These are phyloP conservation scores for Sutorius eximius DNA, from an alignment of 1,284 basidiomycete species.

Conservation along the genomic window DNA sequence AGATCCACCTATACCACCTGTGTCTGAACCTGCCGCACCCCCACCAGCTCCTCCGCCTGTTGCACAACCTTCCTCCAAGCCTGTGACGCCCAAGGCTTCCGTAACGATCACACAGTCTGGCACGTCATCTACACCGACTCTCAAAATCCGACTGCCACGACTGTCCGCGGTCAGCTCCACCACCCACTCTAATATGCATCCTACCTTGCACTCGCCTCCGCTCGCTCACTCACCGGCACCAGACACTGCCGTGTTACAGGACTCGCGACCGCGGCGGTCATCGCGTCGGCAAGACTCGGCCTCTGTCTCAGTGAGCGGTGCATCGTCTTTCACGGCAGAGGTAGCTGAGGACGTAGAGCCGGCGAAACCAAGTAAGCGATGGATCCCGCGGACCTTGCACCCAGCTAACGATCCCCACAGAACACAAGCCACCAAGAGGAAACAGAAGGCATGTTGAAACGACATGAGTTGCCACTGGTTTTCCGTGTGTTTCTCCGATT, in stretches of 20 bases:
- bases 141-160: constrained; percentile 36
- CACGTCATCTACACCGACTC: constrained; percentile 35
- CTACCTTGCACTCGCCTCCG: constrained; percentile 27
- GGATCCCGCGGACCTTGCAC: background rate
- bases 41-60: constrained; percentile 10
- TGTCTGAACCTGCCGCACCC: constrained; percentile 14
- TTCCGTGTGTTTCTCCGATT: background rate
- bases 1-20: constrained; percentile 17
- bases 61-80: constrained; percentile 20
- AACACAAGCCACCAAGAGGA: constrained; percentile 28
- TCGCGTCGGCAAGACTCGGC: constrained; percentile 32
- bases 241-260: constrained; percentile 22
- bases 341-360: constrained; percentile 28
- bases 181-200: constrained; percentile 22
- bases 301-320: constrained; percentile 34
- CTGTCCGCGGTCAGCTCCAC: constrained; percentile 32
- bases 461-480: constrained; percentile 6
- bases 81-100: constrained; percentile 35
- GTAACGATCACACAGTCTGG: constrained; percentile 37
- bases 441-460: constrained; percentile 25
- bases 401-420: constrained; percentile 12
- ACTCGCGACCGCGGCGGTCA: constrained; percentile 31
- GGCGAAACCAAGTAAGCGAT: constrained; percentile 31
- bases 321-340: constrained; percentile 34
- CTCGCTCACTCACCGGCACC: constrained; percentile 25